A percentile compares a stretch with the other conserved stretches of the same genome.
Evolutionary conservation across 2,329 filamentous ascomycete genomes (phyloP).

Genomic region (Aspergillus terreus): DNA sequence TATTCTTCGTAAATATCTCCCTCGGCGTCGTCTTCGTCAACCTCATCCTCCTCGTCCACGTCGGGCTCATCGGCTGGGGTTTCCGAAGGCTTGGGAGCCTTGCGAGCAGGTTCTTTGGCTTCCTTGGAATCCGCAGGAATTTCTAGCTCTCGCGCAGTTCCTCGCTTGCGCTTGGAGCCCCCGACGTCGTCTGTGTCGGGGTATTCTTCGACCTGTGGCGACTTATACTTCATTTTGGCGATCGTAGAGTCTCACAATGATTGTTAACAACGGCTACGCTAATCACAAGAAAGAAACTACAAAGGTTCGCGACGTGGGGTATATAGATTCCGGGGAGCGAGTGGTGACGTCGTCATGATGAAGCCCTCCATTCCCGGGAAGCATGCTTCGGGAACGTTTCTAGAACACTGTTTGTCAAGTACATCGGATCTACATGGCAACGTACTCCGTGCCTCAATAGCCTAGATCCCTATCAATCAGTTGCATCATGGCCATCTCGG

Average conservation of each 20-base stretch:
- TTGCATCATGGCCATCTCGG: slow-evolving; percentile 25
- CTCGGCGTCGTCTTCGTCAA: slow-evolving; percentile 2
- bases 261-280: background rate
- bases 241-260: background rate
- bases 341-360: background rate
- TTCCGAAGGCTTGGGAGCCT: slow-evolving; percentile 8
- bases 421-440: too few relatives aligned
- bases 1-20: background rate
- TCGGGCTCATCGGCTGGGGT: slow-evolving; percentile 1
- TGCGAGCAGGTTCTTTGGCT: slow-evolving; percentile 8
- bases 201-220: slow-evolving; percentile 17
- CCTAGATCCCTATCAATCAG: slow-evolving; percentile 24
- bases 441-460: slow-evolving; percentile 1
- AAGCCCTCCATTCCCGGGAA: background rate
- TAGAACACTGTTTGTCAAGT: background rate
- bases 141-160: slow-evolving; percentile 2
- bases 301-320: background rate
- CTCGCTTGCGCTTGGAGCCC: slow-evolving; percentile 16
- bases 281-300: background rate
- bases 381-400: background rate
- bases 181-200: slow-evolving; percentile 13
- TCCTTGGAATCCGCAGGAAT: slow-evolving; percentile 3
- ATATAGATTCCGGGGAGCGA: background rate
- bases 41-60: slow-evolving; percentile 9
- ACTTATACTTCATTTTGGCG: slow-evolving; percentile 18